Evolutionary conservation across 345 rosid genomes (phyloP).

Genomic region (Arabis hirsuta): DNA sequence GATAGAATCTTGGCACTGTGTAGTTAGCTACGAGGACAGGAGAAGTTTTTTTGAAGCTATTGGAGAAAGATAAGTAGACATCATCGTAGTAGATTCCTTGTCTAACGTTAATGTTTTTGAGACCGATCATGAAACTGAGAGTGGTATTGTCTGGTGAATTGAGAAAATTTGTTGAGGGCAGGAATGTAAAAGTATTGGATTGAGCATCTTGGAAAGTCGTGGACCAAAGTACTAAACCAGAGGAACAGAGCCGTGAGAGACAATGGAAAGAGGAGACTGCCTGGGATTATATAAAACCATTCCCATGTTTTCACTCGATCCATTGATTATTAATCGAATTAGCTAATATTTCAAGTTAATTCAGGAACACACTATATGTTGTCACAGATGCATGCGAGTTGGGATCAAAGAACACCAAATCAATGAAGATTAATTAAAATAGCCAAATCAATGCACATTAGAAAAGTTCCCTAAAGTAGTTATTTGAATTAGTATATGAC

Average conservation of each 20-base stretch:
- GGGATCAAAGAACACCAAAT: no score
- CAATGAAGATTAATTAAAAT: no score
- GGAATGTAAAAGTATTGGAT: conserved; percentile 59
- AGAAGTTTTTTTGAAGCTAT: conserved; percentile 10
- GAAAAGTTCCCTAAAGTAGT: background rate
- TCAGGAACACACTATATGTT: background rate
- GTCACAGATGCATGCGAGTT: no score
- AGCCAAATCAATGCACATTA: background rate
- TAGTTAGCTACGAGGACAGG: conserved; percentile 18
- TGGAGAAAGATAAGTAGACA: conserved; percentile 51
- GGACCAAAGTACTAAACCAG: conserved; percentile 62
- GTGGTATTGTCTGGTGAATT: conserved; percentile 39
- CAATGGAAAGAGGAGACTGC: background rate
- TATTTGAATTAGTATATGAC: no score
- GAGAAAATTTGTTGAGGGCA: conserved; percentile 54
- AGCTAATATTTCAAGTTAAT: conserved; percentile 26
- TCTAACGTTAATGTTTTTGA: conserved; percentile 42
- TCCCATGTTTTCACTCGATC: conserved; percentile 35
- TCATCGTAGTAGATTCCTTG: conserved; percentile 66
- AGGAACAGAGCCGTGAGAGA: background rate
- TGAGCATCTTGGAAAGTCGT: conserved; percentile 54
- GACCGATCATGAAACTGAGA: conserved; percentile 52
- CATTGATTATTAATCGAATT: background rate
- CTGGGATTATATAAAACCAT: conserved; percentile 12
- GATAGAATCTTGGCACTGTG: conserved; percentile 51